Conservation (phyloP, 768 basidiomycete species). For the Postia placenta region DNA sequence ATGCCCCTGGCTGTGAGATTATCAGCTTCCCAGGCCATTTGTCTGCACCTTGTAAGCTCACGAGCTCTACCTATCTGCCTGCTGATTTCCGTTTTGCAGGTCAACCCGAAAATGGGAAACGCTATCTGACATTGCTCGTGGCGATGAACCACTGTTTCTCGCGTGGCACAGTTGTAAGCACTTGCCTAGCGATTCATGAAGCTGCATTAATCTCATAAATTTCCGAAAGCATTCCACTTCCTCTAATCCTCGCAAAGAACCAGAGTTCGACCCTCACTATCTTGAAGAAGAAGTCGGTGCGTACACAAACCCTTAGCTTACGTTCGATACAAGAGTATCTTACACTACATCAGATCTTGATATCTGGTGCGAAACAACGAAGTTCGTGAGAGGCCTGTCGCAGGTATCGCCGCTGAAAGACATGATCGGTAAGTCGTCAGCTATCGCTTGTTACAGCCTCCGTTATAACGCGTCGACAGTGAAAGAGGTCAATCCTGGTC, state of each 20-base stretch:
- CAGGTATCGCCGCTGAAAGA: constrained; percentile 20
- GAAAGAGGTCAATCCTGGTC: constrained; percentile 26
- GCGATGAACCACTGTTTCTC: constrained; percentile 41
- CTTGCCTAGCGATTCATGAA: not conserved
- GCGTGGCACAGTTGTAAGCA: constrained; percentile 41
- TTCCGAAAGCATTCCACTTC: constrained; percentile 25
- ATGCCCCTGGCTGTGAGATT: constrained; percentile 27
- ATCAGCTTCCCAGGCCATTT: constrained; percentile 24
- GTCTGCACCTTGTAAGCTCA: constrained; percentile 19
- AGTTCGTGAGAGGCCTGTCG: constrained; percentile 21
- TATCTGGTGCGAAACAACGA: constrained; percentile 23
- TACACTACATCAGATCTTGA: constrained; percentile 20
- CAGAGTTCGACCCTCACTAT: constrained; percentile 27
- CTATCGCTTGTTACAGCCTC: not conserved
- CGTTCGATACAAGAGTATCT: not conserved
- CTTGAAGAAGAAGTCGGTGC: constrained; percentile 27
- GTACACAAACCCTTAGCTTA: no score
- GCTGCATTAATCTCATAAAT: no score
- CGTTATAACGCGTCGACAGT: constrained; percentile 7
- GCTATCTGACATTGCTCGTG: constrained; percentile 33
- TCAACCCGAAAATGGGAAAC: constrained; percentile 31
- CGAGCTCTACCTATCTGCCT: not conserved
- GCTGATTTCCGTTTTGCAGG: constrained; percentile 14
- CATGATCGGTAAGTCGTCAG: constrained; percentile 15
- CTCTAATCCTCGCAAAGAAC: constrained; percentile 21